Evolutionary conservation across 148 eudicot species (phyloP), one percentile per base, ranked within the genome.

Genomic region (Cornus controversa): DNA sequence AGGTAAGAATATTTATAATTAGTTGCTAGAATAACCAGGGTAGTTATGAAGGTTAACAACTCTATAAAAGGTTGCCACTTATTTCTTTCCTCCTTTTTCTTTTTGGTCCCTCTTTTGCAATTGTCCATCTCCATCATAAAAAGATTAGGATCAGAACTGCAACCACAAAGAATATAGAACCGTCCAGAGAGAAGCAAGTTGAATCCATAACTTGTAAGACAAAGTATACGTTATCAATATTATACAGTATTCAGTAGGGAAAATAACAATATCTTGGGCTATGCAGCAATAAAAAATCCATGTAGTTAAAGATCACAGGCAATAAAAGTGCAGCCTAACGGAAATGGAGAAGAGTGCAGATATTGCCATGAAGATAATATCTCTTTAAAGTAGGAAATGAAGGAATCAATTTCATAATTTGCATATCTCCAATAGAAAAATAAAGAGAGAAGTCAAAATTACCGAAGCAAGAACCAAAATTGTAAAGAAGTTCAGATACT

Each of bases 401-500:
- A 58, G 31, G 3, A 10, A 58, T 34, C 53, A 14, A n/a, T 60
- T 58, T 28, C 20, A 58, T 22, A 40, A 57, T 14, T 3, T 60
- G 10, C 10, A 5, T 5, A 15, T 70, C 36, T n/a, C 15, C 37
- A n/a, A 31, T 6, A 34, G 47, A 29, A 66, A 66, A 54, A 2
- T 23, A 54, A 9, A 68, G 54, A 71, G 67, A 37, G 66, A 58
- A 76, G n/a, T 77, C 16, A 72, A 27, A 78, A 84, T 87, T 50
- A 91, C 92, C 83, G 92, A 91, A 75, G 94, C 94, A 84, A 89
- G 94, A 60, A 91, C 72, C 73, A 91, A 82, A 77, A 91, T 89
- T 42, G 94, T 87, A 71, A 84, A 73, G 57, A 83, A 89, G 83
- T 90, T 90, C 82, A 90, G 66, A 76, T 87, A 84, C 75, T 89